phyloP scores from a whole-genome alignment of 2,329 filamentous ascomycete species.

The Fusarium chaquense region DNA sequence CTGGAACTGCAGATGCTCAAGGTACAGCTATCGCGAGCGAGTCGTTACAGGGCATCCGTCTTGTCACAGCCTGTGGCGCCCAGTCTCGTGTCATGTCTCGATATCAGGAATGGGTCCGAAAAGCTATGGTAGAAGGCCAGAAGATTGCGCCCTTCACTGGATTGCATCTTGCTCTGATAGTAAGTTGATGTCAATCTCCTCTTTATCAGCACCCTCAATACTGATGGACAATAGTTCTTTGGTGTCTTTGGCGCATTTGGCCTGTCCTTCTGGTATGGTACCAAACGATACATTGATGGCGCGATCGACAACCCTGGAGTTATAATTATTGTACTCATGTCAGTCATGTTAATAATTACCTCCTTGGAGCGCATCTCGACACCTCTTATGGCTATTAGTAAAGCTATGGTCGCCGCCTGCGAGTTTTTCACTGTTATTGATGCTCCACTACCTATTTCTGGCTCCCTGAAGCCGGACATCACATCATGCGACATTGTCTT shows the following conservation, averaged over 20 bases:
- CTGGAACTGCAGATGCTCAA: constrained; percentile 47
- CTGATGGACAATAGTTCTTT: constrained; percentile 46
- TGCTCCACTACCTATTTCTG: constrained; percentile 36
- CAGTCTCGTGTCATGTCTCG: constrained; percentile 53
- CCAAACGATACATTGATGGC: constrained; percentile 52
- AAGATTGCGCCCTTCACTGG: constrained; percentile 48
- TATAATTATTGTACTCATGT: constrained; percentile 55
- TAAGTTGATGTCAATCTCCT: background rate
- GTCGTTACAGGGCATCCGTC: constrained; percentile 56
- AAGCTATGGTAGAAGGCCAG: constrained; percentile 52
- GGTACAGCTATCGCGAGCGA: constrained; percentile 59
- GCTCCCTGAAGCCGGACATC: constrained; percentile 43
- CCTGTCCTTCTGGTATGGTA: constrained; percentile 60
- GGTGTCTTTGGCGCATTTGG: constrained; percentile 54
- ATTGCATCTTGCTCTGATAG: constrained; percentile 32
- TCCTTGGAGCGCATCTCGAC: constrained; percentile 54
- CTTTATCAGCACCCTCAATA: background rate
- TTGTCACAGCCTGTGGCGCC: constrained; percentile 60
- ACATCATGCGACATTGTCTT: constrained; percentile 62
- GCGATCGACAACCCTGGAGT: constrained; percentile 53
- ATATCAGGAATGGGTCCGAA: constrained; percentile 55
- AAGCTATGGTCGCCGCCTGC: constrained; percentile 48
- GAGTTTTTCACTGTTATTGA: constrained; percentile 50
- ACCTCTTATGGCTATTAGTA: constrained; percentile 53
- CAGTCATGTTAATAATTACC: constrained; percentile 54